Conservation (phyloP, 2,329 filamentous ascomycete species). For the Alternaria viburni region DNA sequence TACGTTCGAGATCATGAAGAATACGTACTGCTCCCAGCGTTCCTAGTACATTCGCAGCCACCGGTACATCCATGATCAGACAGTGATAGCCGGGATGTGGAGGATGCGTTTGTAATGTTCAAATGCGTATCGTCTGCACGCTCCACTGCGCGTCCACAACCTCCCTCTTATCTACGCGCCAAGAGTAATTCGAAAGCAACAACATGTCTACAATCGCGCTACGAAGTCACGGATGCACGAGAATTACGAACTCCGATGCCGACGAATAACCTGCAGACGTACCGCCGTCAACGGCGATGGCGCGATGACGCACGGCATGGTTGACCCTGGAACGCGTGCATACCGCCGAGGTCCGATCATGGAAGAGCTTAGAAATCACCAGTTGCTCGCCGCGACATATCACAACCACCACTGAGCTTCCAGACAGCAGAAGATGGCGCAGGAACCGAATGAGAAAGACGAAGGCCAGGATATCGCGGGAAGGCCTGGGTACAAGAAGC, state of each 20-base stretch:
- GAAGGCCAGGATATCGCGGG: constrained; percentile 35
- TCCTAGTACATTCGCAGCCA: constrained; percentile 65
- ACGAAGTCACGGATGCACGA: background rate
- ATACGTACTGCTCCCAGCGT: constrained; percentile 62
- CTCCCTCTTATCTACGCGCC: background rate
- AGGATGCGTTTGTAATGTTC: background rate
- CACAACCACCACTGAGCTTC: background rate
- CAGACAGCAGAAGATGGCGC: constrained; percentile 24
- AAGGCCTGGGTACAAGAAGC: constrained; percentile 55
- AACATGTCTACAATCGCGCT: background rate
- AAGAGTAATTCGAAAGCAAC: background rate
- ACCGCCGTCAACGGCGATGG: background rate
- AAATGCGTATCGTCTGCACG: background rate
- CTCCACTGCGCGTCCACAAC: background rate
- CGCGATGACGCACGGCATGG: constrained; percentile 12
- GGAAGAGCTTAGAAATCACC: constrained; percentile 30
- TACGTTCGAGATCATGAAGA: no score
- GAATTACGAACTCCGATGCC: background rate
- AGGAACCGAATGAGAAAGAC: constrained; percentile 25
- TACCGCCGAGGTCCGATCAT: constrained; percentile 18
- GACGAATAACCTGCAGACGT: background rate
- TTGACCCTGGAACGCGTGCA: constrained; percentile 5
- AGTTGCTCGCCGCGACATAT: background rate
- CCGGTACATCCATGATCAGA: constrained; percentile 59
- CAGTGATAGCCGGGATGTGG: background rate